A percentile compares a stretch with the other conserved stretches of the same genome.
Conservation (phyloP, 2,329 filamentous ascomycete genomes). For the Cladosporium sphaerospermum region DNA sequence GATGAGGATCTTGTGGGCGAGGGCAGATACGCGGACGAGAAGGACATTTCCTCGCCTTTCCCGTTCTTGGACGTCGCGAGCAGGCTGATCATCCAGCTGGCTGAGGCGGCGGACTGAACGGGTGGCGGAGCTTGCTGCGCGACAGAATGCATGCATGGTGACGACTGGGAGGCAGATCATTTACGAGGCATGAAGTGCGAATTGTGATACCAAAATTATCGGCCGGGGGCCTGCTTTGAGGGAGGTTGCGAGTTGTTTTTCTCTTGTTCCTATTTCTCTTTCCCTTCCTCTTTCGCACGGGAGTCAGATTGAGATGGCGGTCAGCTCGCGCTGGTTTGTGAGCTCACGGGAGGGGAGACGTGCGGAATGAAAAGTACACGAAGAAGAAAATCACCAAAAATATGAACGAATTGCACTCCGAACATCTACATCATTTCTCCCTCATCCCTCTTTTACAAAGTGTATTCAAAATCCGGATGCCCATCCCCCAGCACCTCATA, state of each 20-base stretch:
- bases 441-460: conserved; percentile 7
- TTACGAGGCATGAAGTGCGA: conserved; percentile 7
- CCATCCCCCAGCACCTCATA: conserved; percentile 63
- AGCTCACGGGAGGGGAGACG: no score
- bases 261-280: neutral
- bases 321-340: conserved; percentile 5
- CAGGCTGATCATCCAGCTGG: conserved; percentile 85
- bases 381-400: neutral
- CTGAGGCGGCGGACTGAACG: conserved; percentile 59
- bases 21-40: conserved; percentile 64
- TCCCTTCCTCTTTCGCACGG: neutral
- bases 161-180: neutral
- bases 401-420: neutral
- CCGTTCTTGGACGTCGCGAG: conserved; percentile 93
- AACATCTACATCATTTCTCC: no score
- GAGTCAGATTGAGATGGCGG: neutral
- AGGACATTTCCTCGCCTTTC: conserved; percentile 91
- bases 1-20: conserved; percentile 33
- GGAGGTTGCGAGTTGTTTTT: neutral
- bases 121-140: neutral
- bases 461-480: conserved; percentile 36
- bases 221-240: neutral
- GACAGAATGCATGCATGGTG: neutral
- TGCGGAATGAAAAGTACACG: no score
- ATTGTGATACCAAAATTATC: conserved; percentile 1